A percentile compares a stretch with the other conserved stretches of the same genome.
Evolutionary conservation across 106 monocot species (phyloP).

Genomic region (Posidonia australis): DNA sequence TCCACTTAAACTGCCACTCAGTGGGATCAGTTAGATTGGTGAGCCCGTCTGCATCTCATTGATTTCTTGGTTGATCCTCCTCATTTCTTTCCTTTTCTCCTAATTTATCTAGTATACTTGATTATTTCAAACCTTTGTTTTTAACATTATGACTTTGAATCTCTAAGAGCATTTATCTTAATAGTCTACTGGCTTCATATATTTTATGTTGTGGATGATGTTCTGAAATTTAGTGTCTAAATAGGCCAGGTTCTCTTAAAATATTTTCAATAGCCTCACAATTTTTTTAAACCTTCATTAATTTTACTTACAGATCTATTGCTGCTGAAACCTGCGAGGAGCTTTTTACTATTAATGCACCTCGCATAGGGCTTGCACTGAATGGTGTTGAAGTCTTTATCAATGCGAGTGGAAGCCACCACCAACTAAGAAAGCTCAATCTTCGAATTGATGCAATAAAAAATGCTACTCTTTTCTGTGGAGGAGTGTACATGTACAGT

Average conservation of each 20-base stretch:
- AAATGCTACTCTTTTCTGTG: conserved; percentile 75
- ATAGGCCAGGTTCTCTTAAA: not conserved
- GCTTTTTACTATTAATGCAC: conserved; percentile 78
- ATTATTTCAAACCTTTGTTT: no score
- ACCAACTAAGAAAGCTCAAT: conserved; percentile 94
- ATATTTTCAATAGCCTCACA: not conserved
- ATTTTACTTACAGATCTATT: conserved; percentile 48
- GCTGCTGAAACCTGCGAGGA: conserved; percentile 99
- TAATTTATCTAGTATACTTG: no score
- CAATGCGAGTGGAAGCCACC: conserved; percentile 99
- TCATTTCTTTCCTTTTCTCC: no score
- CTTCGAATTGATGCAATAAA: conserved; percentile 91
- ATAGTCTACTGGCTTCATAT: no score
- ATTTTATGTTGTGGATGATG: no score
- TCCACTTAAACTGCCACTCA: no score
- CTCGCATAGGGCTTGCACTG: conserved; percentile 70
- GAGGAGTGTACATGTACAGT: conserved; percentile 94
- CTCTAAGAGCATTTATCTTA: no score
- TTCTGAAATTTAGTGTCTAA: no score
- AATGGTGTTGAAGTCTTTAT: conserved; percentile 94
- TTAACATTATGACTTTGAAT: no score
- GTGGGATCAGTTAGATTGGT: no score
- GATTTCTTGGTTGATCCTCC: no score
- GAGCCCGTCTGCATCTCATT: no score
- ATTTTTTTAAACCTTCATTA: not conserved